Evolutionary conservation across 108 stramenopile species (phyloP), one percentile per base, ranked within the genome.

Genomic region (Pseudonitzschia multistriata): DNA sequence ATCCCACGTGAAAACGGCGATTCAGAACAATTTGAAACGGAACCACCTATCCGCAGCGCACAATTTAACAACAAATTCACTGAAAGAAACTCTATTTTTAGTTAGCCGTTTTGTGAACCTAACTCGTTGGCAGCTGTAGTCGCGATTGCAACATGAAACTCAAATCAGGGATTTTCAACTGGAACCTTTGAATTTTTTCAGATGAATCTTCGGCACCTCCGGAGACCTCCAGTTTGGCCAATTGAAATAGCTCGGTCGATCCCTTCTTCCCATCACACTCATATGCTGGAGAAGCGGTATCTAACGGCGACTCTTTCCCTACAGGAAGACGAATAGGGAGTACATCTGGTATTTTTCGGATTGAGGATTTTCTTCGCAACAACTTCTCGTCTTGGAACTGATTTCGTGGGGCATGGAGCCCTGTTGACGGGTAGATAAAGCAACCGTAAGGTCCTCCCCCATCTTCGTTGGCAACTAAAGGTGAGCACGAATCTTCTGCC

Each of bases 81-180:
- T 10, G 42, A 13, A 17, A 10, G 17, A 45, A 45, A 45, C 17
- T 6, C 17, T 1, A 45, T 45, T 17, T 6, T 25, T 24, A 24
- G 5, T 59, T 59, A 59, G 19, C 19, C 57, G 3, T 36, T 37
- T n/a, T 55, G 7, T 6, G 5, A 5, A 69, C 28, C 66, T 66
- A 71, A 42, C 60, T 66, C 37, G 50, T 73, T 0, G 72, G 68
- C 5, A 79, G 31, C 15, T 48, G 59, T 30, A 79, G 59, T 21
- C 54, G 63, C n/a, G 78, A 69, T 31, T 66, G 34, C 33, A 73
- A 37, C 78, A 79, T 79, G 62, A 79, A 79, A 33, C 66, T 67
- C 52, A 79, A 47, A 53, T 79, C 72, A 3, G 78, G 78, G 36
- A 79, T 67, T 60, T 65, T 63, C 28, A 21, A 36, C 14, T 55